phyloP scores from a whole-genome alignment of 345 rosid genomes.

The Raphanus sativus region DNA sequence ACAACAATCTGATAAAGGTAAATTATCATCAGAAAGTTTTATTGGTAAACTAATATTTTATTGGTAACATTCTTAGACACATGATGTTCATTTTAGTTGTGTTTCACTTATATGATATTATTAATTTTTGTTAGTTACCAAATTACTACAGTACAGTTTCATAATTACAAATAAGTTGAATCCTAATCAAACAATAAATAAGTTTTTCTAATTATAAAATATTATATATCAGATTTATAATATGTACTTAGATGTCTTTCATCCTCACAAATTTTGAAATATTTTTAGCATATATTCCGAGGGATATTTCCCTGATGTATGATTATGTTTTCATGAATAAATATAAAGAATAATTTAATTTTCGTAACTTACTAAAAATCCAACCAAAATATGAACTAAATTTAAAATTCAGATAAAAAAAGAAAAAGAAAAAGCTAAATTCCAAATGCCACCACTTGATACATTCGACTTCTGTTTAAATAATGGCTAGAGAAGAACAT shows the following conservation, averaged over 20 bases:
- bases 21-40: neutral
- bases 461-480: constrained; percentile 33
- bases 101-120: neutral
- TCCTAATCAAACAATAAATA: too few species aligned
- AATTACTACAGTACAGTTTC: neutral
- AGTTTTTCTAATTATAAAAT: too few species aligned
- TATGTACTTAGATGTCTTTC: neutral
- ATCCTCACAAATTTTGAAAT: neutral
- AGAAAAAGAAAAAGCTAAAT: constrained; percentile 14
- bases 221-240: neutral
- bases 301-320: neutral
- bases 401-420: neutral
- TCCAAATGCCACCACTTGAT: constrained; percentile 20
- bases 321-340: neutral
- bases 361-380: neutral
- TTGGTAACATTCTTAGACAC: neutral
- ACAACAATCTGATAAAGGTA: neutral
- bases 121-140: neutral
- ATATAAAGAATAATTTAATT: neutral
- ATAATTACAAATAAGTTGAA: too few species aligned
- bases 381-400: neutral
- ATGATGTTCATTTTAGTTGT: neutral
- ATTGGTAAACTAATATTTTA: neutral
- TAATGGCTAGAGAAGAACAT: constrained; percentile 42
- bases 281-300: neutral